These are phyloP conservation scores for Ganoderma boninense DNA, from an alignment of 1,284 basidiomycete genomes.

Conservation along the genomic window DNA sequence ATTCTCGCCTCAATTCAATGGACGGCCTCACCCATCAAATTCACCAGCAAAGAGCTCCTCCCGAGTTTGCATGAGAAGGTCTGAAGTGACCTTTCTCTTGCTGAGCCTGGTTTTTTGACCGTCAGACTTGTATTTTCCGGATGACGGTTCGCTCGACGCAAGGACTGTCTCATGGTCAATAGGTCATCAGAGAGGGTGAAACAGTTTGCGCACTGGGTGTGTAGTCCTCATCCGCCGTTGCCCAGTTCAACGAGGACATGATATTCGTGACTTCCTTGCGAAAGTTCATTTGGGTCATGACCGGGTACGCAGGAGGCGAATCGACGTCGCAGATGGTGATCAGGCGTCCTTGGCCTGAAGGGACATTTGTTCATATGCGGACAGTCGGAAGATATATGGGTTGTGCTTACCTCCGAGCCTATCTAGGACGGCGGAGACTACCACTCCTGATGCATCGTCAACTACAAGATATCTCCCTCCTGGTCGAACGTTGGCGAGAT, in stretches of 20 bases:
- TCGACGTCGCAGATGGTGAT: conserved; percentile 92
- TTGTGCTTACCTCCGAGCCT: conserved; percentile 76
- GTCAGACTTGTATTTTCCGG: conserved; percentile 65
- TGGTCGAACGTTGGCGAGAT: conserved; percentile 84
- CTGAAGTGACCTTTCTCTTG: conserved; percentile 73
- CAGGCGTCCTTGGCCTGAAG: conserved; percentile 78
- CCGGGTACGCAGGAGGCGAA: conserved; percentile 92
- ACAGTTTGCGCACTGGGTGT: conserved; percentile 58
- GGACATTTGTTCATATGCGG: background rate
- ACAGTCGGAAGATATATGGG: background rate
- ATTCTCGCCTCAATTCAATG: background rate
- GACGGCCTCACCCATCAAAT: conserved; percentile 78
- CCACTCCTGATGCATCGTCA: conserved; percentile 92
- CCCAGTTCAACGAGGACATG: conserved; percentile 88
- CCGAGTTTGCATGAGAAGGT: conserved; percentile 69
- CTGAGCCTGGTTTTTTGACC: conserved; percentile 73
- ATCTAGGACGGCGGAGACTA: conserved; percentile 87
- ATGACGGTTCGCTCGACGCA: conserved; percentile 62
- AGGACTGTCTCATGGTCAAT: conserved; percentile 49
- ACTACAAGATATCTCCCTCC: conserved; percentile 90
- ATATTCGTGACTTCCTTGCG: conserved; percentile 64
- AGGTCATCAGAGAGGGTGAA: background rate
- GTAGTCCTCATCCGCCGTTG: conserved; percentile 85
- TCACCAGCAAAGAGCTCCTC: conserved; percentile 88
- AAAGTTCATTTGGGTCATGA: conserved; percentile 90